Conservation (phyloP, 208 protist genomes). For the Crithidia sp. region DNA sequence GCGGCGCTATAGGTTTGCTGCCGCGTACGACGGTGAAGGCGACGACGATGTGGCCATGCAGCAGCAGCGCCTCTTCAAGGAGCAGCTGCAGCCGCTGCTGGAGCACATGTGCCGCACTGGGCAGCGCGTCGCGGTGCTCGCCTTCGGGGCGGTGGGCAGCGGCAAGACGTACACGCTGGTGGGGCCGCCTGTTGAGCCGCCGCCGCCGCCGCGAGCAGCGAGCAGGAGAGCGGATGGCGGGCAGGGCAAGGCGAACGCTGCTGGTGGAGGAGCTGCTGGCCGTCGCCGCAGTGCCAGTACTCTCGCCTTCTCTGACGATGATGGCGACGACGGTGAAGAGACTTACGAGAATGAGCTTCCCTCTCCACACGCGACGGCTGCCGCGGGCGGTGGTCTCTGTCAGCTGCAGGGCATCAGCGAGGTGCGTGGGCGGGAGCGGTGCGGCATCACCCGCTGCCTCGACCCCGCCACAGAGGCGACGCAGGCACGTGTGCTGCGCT, state of each 20-base stretch:
- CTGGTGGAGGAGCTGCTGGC: background rate
- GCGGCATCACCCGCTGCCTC: conserved; percentile 29
- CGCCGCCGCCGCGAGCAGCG: conserved; percentile 1
- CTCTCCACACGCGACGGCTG: no score
- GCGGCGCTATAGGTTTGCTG: conserved; percentile 16
- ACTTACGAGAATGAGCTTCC: background rate
- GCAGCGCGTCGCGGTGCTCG: conserved; percentile 55
- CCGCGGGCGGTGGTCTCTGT: background rate
- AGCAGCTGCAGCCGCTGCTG: conserved; percentile 40
- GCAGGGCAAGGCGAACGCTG: background rate
- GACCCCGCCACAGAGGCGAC: conserved; percentile 20
- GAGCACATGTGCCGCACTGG: conserved; percentile 40
- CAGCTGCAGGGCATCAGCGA: conserved; percentile 11
- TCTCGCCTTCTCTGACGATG: background rate
- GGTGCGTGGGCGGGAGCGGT: conserved; percentile 1
- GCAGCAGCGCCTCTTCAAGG: conserved; percentile 38
- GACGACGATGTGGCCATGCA: background rate
- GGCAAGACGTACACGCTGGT: conserved; percentile 84
- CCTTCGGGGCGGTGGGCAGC: conserved; percentile 67
- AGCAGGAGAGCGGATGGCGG: background rate
- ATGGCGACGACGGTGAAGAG: background rate
- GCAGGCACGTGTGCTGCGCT: conserved; percentile 20
- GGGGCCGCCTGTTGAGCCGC: conserved; percentile 22
- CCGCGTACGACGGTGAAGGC: conserved; percentile 21
- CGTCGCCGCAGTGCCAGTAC: background rate